These are phyloP conservation scores for Daldinia eschscholtzii DNA, from an alignment of 2,329 filamentous ascomycete species.

Conservation along the genomic window DNA sequence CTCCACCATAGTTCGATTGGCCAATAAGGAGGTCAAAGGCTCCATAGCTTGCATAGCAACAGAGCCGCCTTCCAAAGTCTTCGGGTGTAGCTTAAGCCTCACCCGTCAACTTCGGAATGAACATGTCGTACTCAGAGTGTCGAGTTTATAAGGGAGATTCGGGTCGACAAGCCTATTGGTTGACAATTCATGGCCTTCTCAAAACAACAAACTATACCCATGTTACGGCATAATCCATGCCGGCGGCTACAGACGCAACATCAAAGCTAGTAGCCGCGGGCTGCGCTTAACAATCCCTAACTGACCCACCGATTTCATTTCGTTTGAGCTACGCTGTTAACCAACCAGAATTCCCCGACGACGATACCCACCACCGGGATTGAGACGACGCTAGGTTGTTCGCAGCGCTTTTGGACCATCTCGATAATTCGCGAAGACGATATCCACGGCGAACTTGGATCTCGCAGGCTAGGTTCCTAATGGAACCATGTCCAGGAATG, in stretches of 20 bases:
- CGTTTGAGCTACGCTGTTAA: conserved; percentile 36
- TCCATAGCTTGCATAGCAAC: conserved; percentile 17
- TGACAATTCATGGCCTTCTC: conserved; percentile 5
- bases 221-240: conserved; percentile 26
- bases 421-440: conserved; percentile 21
- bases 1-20: conserved; percentile 48
- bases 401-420: conserved; percentile 23
- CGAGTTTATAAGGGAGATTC: conserved; percentile 10
- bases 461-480: conserved; percentile 15
- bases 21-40: conserved; percentile 23
- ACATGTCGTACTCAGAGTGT: conserved; percentile 16
- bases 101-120: conserved; percentile 45
- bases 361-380: conserved; percentile 34
- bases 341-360: conserved; percentile 50
- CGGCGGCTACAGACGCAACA: conserved; percentile 32
- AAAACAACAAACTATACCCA: conserved; percentile 29
- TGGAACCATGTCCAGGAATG: neutral
- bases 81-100: conserved; percentile 42
- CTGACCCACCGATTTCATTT: conserved; percentile 47
- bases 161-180: conserved; percentile 18
- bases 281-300: conserved; percentile 49
- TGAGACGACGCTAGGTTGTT: conserved; percentile 40
- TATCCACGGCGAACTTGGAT: conserved; percentile 18
- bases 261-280: conserved; percentile 42
- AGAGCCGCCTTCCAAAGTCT: conserved; percentile 22